These are phyloP conservation scores for Dalbergia oliveri DNA, from an alignment of 306 rosid genomes.

Conservation along the genomic window DNA sequence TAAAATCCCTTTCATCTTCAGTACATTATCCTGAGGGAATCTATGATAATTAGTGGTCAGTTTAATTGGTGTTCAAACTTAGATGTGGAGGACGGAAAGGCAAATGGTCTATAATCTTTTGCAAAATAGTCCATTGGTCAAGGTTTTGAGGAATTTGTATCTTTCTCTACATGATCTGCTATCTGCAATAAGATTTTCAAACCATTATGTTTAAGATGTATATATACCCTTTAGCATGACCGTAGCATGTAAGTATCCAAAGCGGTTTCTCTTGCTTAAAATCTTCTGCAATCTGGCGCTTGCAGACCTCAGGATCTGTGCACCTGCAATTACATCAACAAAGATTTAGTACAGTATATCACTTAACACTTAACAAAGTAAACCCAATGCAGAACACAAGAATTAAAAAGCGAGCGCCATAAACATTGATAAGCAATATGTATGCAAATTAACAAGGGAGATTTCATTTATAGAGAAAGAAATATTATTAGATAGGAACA, in stretches of 20 bases:
- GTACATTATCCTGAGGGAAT: background rate
- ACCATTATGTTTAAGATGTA: background rate
- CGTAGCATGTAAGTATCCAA: slow-evolving; percentile 91
- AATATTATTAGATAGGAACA: background rate
- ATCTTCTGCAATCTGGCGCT: slow-evolving; percentile 75
- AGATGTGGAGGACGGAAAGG: slow-evolving; percentile 7
- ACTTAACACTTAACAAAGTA: slow-evolving; percentile 17
- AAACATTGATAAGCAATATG: slow-evolving; percentile 3
- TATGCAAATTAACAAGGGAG: slow-evolving; percentile 10
- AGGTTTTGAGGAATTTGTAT: slow-evolving; percentile 20
- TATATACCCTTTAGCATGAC: slow-evolving; percentile 76
- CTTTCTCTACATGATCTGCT: slow-evolving; percentile 8
- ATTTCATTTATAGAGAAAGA: slow-evolving; percentile 3
- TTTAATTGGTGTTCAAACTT: background rate
- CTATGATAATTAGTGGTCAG: slow-evolving; percentile 26
- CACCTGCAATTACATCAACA: slow-evolving; percentile 67
- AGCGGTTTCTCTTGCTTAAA: slow-evolving; percentile 79
- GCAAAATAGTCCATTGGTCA: background rate
- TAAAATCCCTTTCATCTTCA: slow-evolving; percentile 29
- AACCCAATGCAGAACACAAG: slow-evolving; percentile 26
- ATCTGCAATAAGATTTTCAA: slow-evolving; percentile 16
- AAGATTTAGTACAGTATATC: slow-evolving; percentile 38
- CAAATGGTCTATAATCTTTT: slow-evolving; percentile 22
- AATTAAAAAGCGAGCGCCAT: slow-evolving; percentile 24
- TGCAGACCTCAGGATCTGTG: slow-evolving; percentile 85